Evolutionary conservation across 2,329 filamentous ascomycete species (phyloP).

Genomic region (Dendrostoma leiphaemia): DNA sequence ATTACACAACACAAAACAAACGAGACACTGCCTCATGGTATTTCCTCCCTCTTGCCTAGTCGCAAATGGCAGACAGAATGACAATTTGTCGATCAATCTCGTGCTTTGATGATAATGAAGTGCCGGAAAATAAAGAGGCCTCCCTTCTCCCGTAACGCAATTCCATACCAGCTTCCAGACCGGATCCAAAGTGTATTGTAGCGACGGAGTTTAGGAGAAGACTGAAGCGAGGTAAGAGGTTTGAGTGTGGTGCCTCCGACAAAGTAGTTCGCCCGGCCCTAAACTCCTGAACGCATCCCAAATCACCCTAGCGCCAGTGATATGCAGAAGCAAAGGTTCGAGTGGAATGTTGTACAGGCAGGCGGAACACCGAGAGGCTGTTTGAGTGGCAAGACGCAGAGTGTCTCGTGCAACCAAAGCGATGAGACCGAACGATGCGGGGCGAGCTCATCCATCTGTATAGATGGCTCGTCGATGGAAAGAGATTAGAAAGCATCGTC

Average conservation of each 20-base stretch:
- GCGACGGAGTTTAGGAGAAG: not conserved
- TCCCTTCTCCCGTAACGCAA: too few species aligned
- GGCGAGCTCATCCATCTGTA: not conserved
- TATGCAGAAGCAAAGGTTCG: not conserved
- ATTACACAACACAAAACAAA: not conserved
- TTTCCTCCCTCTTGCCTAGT: not conserved
- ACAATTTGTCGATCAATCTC: not conserved
- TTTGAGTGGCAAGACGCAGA: not conserved
- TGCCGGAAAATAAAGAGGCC: not conserved
- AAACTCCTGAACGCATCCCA: not conserved
- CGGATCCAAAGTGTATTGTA: not conserved
- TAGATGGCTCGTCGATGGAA: not conserved
- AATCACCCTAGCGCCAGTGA: not conserved
- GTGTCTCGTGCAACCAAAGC: not conserved
- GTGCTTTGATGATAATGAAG: not conserved
- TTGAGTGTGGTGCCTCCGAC: not conserved
- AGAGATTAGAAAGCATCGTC: conserved; percentile 8
- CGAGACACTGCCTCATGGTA: not conserved
- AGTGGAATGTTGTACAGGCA: not conserved
- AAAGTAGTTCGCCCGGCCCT: not conserved
- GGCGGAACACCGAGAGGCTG: not conserved
- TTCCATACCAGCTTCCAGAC: too few species aligned
- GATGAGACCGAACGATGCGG: not conserved
- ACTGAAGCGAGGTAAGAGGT: not conserved
- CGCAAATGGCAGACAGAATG: not conserved